These are phyloP conservation scores for Pseudogymnoascus sp. DNA, from an alignment of 2,329 filamentous ascomycete species.

Conservation along the genomic window DNA sequence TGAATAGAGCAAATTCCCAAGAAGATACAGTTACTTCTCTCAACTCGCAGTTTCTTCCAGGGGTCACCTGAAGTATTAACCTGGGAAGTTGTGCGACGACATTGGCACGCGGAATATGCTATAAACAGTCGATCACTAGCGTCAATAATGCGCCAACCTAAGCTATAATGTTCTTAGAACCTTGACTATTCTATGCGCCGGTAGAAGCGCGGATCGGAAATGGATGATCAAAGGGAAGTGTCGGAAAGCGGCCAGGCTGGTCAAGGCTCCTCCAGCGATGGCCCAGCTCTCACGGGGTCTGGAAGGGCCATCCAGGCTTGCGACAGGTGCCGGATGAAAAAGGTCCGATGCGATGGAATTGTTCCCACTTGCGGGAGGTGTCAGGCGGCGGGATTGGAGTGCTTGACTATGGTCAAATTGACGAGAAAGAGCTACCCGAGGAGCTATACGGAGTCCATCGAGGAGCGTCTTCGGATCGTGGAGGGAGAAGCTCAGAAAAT, in stretches of 20 bases:
- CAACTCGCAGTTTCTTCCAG: background rate
- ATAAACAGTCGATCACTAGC: background rate
- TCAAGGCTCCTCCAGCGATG: background rate
- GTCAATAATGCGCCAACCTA: background rate
- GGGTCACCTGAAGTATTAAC: background rate
- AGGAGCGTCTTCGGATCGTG: conserved; percentile 14
- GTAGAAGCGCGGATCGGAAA: background rate
- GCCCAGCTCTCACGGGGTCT: conserved; percentile 11
- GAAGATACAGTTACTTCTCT: background rate
- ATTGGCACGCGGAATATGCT: background rate
- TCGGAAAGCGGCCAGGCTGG: background rate
- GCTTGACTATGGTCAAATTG: conserved; percentile 15
- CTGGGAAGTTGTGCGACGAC: background rate
- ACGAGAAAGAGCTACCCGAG: conserved; percentile 14
- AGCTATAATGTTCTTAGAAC: background rate
- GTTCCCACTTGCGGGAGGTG: conserved; percentile 14
- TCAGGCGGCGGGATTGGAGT: conserved; percentile 12
- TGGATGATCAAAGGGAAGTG: background rate
- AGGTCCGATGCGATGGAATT: conserved; percentile 14
- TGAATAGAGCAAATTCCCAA: background rate
- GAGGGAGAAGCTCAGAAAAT: conserved; percentile 14
- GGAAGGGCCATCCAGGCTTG: conserved; percentile 14
- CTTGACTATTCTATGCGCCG: background rate
- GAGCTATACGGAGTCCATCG: conserved; percentile 16
- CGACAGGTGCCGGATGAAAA: conserved; percentile 15